Percentiles rank a stretch among this genome's conserved stretches.
Conservation (phyloP, 176 grass and related monocot species). For the Typha latifolia region DNA sequence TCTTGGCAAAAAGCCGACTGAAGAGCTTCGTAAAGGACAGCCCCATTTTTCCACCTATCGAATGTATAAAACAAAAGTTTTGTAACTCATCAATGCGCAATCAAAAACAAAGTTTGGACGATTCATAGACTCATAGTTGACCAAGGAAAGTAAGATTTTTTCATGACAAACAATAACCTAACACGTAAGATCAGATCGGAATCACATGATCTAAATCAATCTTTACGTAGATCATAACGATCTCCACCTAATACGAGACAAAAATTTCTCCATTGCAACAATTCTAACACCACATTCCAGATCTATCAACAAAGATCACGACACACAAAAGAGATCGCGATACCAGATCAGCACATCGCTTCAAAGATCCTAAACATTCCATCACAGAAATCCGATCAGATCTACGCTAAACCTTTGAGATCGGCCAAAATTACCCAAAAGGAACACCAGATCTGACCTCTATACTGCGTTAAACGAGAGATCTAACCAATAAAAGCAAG, state of each 20-base stretch:
- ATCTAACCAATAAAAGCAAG: neutral
- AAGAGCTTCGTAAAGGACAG: constrained; percentile 12
- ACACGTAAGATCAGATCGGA: too few relatives aligned
- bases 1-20: constrained; percentile 13
- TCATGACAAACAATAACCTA: too few relatives aligned
- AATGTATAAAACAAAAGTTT: neutral
- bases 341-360: neutral
- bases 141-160: neutral
- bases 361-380: neutral
- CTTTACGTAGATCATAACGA: too few relatives aligned
- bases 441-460: neutral
- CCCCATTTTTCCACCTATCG: constrained; percentile 1
- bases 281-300: too few relatives aligned
- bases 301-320: neutral
- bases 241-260: too few relatives aligned
- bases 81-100: neutral
- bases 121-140: neutral
- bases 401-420: neutral
- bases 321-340: neutral
- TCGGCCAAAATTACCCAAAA: neutral
- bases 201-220: too few relatives aligned
- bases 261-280: too few relatives aligned
- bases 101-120: neutral
- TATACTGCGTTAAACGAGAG: neutral
- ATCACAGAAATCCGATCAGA: neutral